These are phyloP conservation scores for Lodderomyces elongisporus DNA, from an alignment of 1,139 yeast genomes.

Conservation along the genomic window DNA sequence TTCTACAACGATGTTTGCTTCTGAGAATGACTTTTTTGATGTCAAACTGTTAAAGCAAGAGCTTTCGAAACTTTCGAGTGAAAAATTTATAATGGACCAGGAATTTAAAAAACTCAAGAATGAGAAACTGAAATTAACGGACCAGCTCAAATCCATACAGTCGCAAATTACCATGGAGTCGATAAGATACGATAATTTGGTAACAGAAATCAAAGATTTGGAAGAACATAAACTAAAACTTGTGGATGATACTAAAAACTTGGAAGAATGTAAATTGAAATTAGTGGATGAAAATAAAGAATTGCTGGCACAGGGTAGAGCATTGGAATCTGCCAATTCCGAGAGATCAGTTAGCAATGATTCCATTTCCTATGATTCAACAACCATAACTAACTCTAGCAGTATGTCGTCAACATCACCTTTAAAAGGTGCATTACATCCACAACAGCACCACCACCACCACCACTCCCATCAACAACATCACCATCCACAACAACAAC, in stretches of 20 bases:
- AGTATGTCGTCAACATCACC: constrained; percentile 9
- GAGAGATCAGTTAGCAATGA: constrained; percentile 5
- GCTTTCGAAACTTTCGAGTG: constrained; percentile 33
- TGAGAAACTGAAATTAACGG: constrained; percentile 26
- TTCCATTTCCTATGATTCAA: constrained; percentile 6
- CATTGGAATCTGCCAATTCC: constrained; percentile 12
- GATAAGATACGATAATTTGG: constrained; percentile 21
- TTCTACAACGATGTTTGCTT: constrained; percentile 18
- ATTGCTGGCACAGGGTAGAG: constrained; percentile 23
- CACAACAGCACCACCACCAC: constrained; percentile 11
- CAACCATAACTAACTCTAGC: constrained; percentile 7
- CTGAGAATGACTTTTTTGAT: constrained; percentile 26
- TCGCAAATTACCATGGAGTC: constrained; percentile 21
- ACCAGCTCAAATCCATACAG: constrained; percentile 22
- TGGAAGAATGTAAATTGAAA: neutral
- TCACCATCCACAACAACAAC: neutral
- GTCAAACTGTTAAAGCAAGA: constrained; percentile 37
- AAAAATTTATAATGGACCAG: constrained; percentile 20
- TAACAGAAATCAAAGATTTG: constrained; percentile 27
- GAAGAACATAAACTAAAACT: constrained; percentile 23
- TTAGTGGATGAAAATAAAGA: neutral
- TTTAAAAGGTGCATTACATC: constrained; percentile 2
- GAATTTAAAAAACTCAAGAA: constrained; percentile 27
- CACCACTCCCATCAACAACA: constrained; percentile 12
- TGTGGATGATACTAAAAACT: constrained; percentile 19